Base-by-base conservation (phyloP, 768 basidiomycete species). In the Lanmaoa pseudosensibilis region DNA sequence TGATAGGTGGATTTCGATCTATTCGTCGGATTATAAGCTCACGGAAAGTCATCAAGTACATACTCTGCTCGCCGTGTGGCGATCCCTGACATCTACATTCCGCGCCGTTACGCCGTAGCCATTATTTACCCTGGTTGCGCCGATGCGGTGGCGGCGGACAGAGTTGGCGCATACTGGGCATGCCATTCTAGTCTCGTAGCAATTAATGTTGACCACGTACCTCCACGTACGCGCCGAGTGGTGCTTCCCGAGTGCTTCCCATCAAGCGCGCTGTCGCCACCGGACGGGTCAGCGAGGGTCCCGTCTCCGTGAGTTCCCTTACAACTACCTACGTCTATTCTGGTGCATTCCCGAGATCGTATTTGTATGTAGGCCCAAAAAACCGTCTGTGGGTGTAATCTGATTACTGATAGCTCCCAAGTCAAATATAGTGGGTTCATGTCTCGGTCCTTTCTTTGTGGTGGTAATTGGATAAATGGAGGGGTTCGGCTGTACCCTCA, bases 31-130 rank as follows among this genome's bases (percentile, higher is more conserved):
- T 48, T 36, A 30, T 30, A 12, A n/a, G 9, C 45, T 46, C 27
- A 16, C 27, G 11, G 18, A 18, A 30, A n/a, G 23, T 16, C 15
- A 25, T 5, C 27, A 19, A 9, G 32, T 19, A 21, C 34, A 48
- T 13, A 11, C 47, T 25, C 21, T 10, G 13, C 12, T 34, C 16
- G 34, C 23, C 32, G 13, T 27, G 58, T 34, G 32, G 23, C 32
- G 32, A 39, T 23, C 21, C 37, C 21, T 8, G 27, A 27, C 27
- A 6, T 33, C 21, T 6, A 16, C 34, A 10, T 49, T 44, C 30
- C 16, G 34, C 23, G 60, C 54, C 58, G 54, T 56, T 47, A 21
- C 6, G 21, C 34, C 40, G 10, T 44, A 3, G n/a, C 33, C 47
- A 52, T 54, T n/a, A 45, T 44, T 52, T 44, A 30, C 50, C 13